phyloP scores from a whole-genome alignment of 1,284 basidiomycete genomes.

The Ceratobasidium sp. region DNA sequence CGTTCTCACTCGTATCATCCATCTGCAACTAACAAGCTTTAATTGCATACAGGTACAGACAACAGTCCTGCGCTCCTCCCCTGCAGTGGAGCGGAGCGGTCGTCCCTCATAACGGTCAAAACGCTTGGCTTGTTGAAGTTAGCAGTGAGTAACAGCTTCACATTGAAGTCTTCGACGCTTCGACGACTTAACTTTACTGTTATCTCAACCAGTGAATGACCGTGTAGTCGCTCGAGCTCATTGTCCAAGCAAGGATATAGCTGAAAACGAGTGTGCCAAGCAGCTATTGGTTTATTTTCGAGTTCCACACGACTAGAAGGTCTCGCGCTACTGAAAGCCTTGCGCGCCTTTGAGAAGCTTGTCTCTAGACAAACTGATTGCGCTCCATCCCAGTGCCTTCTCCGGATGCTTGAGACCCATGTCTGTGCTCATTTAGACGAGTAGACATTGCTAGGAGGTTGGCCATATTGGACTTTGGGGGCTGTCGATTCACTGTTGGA shows the following conservation, averaged over 20 bases:
- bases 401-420: not conserved
- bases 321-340: too few relatives aligned
- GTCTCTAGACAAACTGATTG: not conserved
- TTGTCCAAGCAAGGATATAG: conserved; percentile 35
- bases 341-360: not conserved
- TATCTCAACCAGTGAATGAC: conserved; percentile 4
- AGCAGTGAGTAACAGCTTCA: conserved; percentile 7
- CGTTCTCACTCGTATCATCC: too few relatives aligned
- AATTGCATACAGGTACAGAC: conserved; percentile 10
- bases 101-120: conserved; percentile 22
- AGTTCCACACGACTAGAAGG: conserved; percentile 29
- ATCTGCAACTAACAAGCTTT: not conserved
- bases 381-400: not conserved
- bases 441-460: not conserved
- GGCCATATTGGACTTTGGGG: not conserved
- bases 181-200: not conserved
- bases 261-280: conserved; percentile 42
- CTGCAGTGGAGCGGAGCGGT: conserved; percentile 27
- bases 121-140: conserved; percentile 34
- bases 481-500: not conserved
- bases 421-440: not conserved
- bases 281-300: conserved; percentile 35
- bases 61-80: conserved; percentile 22
- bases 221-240: conserved; percentile 28
- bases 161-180: not conserved